phyloP scores from a whole-genome alignment of 108 stramenopile genomes.

The Licmophora abbreviata region DNA sequence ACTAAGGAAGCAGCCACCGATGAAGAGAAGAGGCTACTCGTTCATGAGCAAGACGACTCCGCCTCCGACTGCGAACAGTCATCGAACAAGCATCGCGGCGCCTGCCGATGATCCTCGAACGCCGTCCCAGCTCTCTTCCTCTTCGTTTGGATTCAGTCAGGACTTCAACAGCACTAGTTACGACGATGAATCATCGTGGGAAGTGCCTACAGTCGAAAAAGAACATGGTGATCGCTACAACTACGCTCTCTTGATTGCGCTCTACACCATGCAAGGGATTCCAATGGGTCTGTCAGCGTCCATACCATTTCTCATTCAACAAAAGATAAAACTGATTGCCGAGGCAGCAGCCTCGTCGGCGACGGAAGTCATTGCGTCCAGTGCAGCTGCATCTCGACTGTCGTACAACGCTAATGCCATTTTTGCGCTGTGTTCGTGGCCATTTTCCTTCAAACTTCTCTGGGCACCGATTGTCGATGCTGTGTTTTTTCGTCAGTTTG shows the following conservation, averaged over 20 bases:
- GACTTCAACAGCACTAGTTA: no score
- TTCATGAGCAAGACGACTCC: no score
- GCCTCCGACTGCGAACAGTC: no score
- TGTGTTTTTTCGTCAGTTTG: slow-evolving; percentile 75
- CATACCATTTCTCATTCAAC: slow-evolving; percentile 96
- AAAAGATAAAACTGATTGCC: slow-evolving; percentile 73
- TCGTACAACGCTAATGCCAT: slow-evolving; percentile 94
- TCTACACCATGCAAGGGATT: slow-evolving; percentile 98
- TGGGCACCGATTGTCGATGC: slow-evolving; percentile 99
- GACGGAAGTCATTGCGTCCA: slow-evolving; percentile 14
- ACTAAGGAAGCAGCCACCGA: no score
- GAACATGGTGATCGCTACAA: slow-evolving; percentile 71
- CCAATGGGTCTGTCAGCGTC: slow-evolving; percentile 96
- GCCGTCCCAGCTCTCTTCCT: no score
- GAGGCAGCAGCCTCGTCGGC: slow-evolving; percentile 25
- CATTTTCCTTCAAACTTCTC: slow-evolving; percentile 95
- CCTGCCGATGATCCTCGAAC: no score
- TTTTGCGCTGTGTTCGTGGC: slow-evolving; percentile 92
- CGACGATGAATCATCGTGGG: no score
- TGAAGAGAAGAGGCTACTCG: no score
- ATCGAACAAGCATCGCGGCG: no score
- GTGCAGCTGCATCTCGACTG: slow-evolving; percentile 39
- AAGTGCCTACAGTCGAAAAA: no score
- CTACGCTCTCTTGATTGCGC: slow-evolving; percentile 82
- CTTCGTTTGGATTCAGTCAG: no score